A percentile compares a stretch with the other conserved stretches of the same genome.
Conservation (phyloP, 495 filamentous ascomycete genomes). For the Staphylotrichum tortipilum region DNA sequence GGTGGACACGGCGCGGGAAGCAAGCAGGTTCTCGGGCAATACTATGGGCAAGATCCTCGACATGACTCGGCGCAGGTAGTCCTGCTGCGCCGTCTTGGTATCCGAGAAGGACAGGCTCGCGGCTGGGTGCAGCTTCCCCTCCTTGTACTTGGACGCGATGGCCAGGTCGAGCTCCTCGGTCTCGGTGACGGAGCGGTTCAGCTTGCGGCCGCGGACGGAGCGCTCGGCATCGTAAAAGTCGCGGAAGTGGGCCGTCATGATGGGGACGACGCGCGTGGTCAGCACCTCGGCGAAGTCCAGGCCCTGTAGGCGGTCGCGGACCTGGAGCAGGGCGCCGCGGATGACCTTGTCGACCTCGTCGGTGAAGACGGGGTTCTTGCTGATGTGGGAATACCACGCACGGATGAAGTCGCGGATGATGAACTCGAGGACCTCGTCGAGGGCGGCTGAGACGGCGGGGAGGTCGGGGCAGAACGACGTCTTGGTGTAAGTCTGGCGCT, state of each 20-base stretch:
- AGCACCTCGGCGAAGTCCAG: constrained; percentile 74
- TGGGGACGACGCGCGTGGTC: constrained; percentile 74
- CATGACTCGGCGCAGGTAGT: constrained; percentile 68
- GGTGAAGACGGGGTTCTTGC: constrained; percentile 64
- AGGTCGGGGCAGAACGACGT: constrained; percentile 68
- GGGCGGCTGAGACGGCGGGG: constrained; percentile 64
- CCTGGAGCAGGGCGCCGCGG: constrained; percentile 59
- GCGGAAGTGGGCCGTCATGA: constrained; percentile 82
- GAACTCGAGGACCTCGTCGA: constrained; percentile 71
- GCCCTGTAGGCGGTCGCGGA: constrained; percentile 59
- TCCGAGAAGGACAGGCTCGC: constrained; percentile 76
- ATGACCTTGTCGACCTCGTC: constrained; percentile 78
- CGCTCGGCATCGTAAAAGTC: constrained; percentile 89
- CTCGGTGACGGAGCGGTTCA: constrained; percentile 86
- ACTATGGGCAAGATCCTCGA: constrained; percentile 63
- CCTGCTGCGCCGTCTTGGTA: constrained; percentile 73
- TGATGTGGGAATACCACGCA: constrained; percentile 85
- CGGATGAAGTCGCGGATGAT: constrained; percentile 78
- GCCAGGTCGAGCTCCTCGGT: constrained; percentile 91
- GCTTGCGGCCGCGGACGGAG: constrained; percentile 71
- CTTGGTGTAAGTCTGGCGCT: constrained; percentile 41
- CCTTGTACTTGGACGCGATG: constrained; percentile 83
- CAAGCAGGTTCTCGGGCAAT: constrained; percentile 62
- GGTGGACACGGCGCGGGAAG: constrained; percentile 68
- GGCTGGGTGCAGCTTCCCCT: constrained; percentile 83